phyloP scores from a whole-genome alignment of 148 eudicot species.

The Agrostemma githago region DNA sequence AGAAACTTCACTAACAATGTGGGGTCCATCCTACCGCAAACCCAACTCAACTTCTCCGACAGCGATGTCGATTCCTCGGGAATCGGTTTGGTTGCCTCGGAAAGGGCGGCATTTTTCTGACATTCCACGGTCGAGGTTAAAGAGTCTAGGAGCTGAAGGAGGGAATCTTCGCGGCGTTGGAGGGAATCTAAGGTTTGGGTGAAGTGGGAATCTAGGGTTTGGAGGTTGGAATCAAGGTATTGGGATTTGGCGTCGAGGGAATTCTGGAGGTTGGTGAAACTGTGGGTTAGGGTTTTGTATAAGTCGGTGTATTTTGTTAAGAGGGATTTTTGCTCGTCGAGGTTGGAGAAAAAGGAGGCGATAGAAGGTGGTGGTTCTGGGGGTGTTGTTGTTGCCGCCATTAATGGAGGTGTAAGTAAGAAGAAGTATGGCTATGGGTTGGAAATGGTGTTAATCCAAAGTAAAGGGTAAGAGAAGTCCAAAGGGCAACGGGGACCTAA shows the following conservation, averaged over 20 bases:
- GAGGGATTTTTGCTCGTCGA: conserved; percentile 38
- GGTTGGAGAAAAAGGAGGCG: conserved; percentile 33
- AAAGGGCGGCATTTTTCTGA: conserved; percentile 24
- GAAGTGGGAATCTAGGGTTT: conserved; percentile 28
- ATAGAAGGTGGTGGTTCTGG: conserved; percentile 12
- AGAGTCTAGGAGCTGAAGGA: conserved; percentile 24
- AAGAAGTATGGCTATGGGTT: neutral
- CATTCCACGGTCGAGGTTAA: conserved; percentile 30
- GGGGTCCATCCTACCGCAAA: conserved; percentile 42
- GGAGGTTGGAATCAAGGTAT: conserved; percentile 40
- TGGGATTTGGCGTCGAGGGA: conserved; percentile 33
- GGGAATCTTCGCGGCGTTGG: conserved; percentile 34
- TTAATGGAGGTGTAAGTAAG: conserved; percentile 2
- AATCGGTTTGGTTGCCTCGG: conserved; percentile 25
- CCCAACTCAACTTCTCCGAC: conserved; percentile 26
- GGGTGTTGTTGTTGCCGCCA: conserved; percentile 23
- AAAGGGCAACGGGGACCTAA: too few species aligned
- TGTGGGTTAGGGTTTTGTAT: conserved; percentile 49
- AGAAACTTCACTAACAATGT: conserved; percentile 27
- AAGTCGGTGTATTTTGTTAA: conserved; percentile 32
- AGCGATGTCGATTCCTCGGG: conserved; percentile 6
- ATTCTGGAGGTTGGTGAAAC: conserved; percentile 30
- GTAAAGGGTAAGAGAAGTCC: too few species aligned
- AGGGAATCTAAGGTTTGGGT: conserved; percentile 26
- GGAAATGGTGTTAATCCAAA: too few species aligned